Conservation (phyloP, 108 stramenopile species). For the Skeletonema menzelii region DNA sequence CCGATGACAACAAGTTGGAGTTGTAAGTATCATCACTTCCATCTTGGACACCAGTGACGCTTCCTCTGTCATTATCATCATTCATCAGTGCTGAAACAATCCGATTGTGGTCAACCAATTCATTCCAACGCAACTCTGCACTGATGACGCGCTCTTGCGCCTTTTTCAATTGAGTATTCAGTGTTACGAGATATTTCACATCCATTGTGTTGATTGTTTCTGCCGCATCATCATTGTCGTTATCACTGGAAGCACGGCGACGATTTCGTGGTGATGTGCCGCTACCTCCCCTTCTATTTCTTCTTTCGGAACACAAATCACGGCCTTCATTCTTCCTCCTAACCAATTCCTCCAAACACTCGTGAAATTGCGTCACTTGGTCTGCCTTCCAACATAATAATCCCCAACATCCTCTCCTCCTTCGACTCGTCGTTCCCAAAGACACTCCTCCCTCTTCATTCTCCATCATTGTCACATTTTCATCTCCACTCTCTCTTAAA, state of each 20-base stretch:
- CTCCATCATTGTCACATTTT: constrained; percentile 3
- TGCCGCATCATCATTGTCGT: not conserved
- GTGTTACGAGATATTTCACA: constrained; percentile 45
- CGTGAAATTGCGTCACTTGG: constrained; percentile 29
- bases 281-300: constrained; percentile 16
- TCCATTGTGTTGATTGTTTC: constrained; percentile 31
- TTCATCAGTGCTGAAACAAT: constrained; percentile 44
- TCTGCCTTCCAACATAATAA: constrained; percentile 9
- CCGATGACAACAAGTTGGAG: constrained; percentile 6
- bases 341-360: constrained; percentile 51
- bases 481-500: constrained; percentile 17
- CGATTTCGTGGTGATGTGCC: not conserved
- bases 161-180: constrained; percentile 48
- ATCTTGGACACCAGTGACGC: not conserved
- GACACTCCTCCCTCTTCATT: constrained; percentile 9
- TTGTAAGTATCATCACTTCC: not conserved
- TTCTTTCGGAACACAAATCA: constrained; percentile 34
- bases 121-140: constrained; percentile 54
- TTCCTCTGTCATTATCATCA: constrained; percentile 7
- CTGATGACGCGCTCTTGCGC: constrained; percentile 49
- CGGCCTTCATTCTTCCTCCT: constrained; percentile 46
- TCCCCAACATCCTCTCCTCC: not conserved
- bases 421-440: constrained; percentile 1
- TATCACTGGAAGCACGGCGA: not conserved
- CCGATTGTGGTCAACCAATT: constrained; percentile 36